A percentile compares a stretch with the other conserved stretches of the same genome.
Evolutionary conservation across 306 rosid genomes (phyloP).

Genomic region (Oemleria cerasiformis): DNA sequence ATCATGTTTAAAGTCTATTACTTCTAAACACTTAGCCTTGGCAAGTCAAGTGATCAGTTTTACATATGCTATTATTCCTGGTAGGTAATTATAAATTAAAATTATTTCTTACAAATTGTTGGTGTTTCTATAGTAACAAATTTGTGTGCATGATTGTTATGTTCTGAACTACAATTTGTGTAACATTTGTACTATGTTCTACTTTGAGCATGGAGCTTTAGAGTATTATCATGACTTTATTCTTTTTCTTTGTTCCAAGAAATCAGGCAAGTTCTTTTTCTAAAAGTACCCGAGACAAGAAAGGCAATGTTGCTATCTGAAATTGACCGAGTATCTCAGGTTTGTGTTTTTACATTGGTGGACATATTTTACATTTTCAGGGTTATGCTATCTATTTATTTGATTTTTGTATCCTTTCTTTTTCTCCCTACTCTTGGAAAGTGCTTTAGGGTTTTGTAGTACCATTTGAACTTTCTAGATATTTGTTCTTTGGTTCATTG

Average conservation of each 20-base stretch:
- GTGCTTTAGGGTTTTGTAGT: neutral
- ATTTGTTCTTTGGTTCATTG: neutral
- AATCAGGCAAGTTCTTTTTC: conserved; percentile 82
- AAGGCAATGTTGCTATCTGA: conserved; percentile 72
- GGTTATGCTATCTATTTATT: neutral
- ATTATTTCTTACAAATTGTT: neutral
- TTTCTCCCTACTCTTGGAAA: neutral
- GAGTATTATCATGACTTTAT: conserved; percentile 33
- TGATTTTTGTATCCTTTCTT: neutral
- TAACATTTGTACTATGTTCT: neutral
- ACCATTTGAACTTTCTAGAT: neutral
- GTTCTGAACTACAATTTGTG: neutral
- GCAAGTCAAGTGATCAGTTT: conserved; percentile 99
- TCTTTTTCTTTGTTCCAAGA: conserved; percentile 55
- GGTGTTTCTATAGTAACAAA: neutral
- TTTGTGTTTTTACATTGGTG: conserved; percentile 21
- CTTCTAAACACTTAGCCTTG: conserved; percentile 96
- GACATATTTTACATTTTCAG: neutral
- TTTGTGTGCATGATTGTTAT: neutral
- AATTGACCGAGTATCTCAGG: conserved; percentile 95
- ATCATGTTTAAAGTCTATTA: conserved; percentile 98
- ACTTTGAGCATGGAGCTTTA: neutral
- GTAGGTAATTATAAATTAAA: conserved; percentile 42
- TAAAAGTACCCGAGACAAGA: conserved; percentile 87
- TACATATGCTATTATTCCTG: conserved; percentile 73